These are phyloP conservation scores for Coffea humblotiana DNA, from an alignment of 305 asterid genomes.

Conservation along the genomic window DNA sequence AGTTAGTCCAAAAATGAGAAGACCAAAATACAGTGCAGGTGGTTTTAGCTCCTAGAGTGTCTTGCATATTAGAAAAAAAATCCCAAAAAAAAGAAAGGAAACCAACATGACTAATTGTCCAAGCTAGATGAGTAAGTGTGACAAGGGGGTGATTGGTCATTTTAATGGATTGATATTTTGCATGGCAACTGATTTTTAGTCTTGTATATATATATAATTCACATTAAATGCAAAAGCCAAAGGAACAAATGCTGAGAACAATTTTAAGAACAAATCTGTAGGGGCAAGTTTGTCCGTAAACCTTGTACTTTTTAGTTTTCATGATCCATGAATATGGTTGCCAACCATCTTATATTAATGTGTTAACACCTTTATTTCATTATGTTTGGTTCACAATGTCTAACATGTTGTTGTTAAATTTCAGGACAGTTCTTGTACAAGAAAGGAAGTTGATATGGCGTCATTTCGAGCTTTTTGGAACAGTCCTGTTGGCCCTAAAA, in stretches of 20 bases:
- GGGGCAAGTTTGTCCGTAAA: not conserved
- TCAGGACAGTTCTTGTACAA: not conserved
- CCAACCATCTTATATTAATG: not conserved
- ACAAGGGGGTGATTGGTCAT: no score
- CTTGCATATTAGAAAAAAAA: no score
- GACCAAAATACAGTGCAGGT: not conserved
- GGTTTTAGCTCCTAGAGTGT: not conserved
- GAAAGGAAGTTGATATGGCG: slow-evolving; percentile 14
- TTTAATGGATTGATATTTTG: no score
- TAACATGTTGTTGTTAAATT: not conserved
- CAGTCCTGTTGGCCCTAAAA: slow-evolving; percentile 91
- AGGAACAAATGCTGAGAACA: not conserved
- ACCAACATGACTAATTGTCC: not conserved
- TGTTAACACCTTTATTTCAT: not conserved
- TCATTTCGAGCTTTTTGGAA: slow-evolving; percentile 69
- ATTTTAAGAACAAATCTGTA: not conserved
- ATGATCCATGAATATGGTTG: not conserved
- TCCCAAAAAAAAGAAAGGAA: not conserved
- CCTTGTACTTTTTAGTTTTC: not conserved
- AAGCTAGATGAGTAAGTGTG: no score
- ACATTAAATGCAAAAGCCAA: not conserved
- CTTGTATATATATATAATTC: no score
- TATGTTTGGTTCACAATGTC: not conserved
- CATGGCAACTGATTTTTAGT: no score
- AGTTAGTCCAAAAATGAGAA: no score